Percentiles rank a stretch among this genome's conserved stretches.
These are phyloP conservation scores for Xylariaceae sp. DNA, from an alignment of 2,329 filamentous ascomycete species.

Conservation along the genomic window DNA sequence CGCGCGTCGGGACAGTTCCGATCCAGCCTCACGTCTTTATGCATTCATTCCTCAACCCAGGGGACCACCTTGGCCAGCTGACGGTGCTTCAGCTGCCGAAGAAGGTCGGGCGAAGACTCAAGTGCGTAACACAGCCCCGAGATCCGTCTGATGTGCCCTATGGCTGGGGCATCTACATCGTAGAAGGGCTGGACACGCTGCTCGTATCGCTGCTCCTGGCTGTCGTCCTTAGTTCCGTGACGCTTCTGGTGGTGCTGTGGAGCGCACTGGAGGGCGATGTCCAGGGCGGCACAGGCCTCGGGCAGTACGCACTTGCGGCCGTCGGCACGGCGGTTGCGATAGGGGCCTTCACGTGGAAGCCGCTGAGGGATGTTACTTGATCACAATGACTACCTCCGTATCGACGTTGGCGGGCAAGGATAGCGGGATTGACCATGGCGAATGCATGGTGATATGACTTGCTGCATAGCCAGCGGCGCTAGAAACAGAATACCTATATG, in stretches of 20 bases:
- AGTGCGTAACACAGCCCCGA: background rate
- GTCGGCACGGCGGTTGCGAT: background rate
- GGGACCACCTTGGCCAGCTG: constrained; percentile 23
- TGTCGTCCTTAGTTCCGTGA: background rate
- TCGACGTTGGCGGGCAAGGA: too few species aligned
- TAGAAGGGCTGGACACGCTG: background rate
- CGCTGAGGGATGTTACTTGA: background rate
- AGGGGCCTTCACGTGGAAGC: background rate
- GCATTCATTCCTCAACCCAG: constrained; percentile 30
- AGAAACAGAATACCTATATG: background rate
- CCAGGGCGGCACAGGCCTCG: constrained; percentile 20
- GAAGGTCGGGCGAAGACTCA: background rate
- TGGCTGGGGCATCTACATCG: constrained; percentile 1
- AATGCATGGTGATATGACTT: background rate
- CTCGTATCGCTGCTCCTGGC: background rate
- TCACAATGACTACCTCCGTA: too few species aligned
- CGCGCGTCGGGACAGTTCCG: constrained; percentile 22
- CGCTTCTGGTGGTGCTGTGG: constrained; percentile 18
- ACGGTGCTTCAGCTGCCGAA: constrained; percentile 8
- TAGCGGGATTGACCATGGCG: too few species aligned
- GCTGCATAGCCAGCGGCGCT: background rate
- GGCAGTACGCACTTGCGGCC: constrained; percentile 18
- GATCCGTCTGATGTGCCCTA: background rate
- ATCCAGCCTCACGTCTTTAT: constrained; percentile 32
- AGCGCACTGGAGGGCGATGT: constrained; percentile 4